Base-by-base conservation (phyloP, 1,284 basidiomycete species). In the Blastosporella zonata region DNA sequence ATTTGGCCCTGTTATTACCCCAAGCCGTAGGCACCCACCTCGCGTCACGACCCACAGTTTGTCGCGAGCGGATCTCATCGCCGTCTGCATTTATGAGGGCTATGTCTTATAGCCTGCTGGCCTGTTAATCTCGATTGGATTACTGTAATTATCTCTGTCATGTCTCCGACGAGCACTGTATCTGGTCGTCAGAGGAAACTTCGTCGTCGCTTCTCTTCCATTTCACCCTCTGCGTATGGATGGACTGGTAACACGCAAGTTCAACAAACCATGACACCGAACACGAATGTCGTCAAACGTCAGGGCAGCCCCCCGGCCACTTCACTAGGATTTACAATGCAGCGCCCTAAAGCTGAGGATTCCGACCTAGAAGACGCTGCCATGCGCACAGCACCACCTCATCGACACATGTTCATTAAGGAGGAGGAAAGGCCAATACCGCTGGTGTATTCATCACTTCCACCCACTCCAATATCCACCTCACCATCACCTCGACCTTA, bases 401-500 rank as follows among this genome's bases (percentile, higher is more conserved):
- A 55, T 44, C 47, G 54, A 34, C 49, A 50, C 8, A 35, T 58
- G 42, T 55, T 49, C 21, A 47, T 55, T 22, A 55, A 59, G 41
- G 50, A 54, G 17, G 55, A 56, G 35, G 53, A 54, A n/a, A 55
- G 62, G 23, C 52, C 62, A 12, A 57, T 56, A 34, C 69, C 71
- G 17, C 59, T 69, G 17, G 63, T 67, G 2, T 88, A 88, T 57
- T 75, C 83, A 1, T 88, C 86, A 1, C 71, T 88, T 22, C 85
- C 85, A 6, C 78, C 86, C 1, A 85, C 85, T 9, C 85, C 86
- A 6, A 79, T 86, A 44, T 67, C 70, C 21, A 62, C 71, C 8
- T 75, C 79, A 18, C 71, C 76, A 4, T 69, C 75, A 18, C 65
- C 71, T 27, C 62, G 56, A 29, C 61, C 65, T 15, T 63, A 62